phyloP scores from a whole-genome alignment of 768 basidiomycete species.

The Cystobasidium ongulense region DNA sequence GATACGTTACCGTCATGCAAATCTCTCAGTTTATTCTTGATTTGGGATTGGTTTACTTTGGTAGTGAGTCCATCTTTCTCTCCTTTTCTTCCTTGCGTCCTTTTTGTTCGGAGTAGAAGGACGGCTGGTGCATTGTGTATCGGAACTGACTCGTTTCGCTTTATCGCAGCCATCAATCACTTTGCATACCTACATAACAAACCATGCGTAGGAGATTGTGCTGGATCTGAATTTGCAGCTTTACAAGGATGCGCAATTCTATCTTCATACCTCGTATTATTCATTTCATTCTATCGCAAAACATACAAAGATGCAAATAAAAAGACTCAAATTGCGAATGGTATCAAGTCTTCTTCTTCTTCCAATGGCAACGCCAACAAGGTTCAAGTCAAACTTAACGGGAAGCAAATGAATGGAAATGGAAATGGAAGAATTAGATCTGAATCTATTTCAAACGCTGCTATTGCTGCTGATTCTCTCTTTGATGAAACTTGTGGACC shows the following conservation, averaged over 20 bases:
- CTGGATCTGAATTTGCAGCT: conserved; percentile 80
- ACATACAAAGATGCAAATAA: conserved; percentile 19
- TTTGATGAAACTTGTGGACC: conserved; percentile 28
- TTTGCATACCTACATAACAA: conserved; percentile 59
- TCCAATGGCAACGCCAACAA: neutral
- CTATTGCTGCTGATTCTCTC: neutral
- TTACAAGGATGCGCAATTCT: conserved; percentile 79
- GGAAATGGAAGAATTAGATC: neutral
- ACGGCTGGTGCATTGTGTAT: neutral
- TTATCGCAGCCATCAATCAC: conserved; percentile 61
- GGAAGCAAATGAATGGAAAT: neutral
- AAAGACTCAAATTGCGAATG: neutral
- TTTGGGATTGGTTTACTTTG: conserved; percentile 82
- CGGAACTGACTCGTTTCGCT: neutral
- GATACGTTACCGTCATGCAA: conserved; percentile 92
- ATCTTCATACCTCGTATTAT: conserved; percentile 81
- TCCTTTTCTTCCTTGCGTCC: conserved; percentile 35
- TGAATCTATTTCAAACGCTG: conserved; percentile 1
- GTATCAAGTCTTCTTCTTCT: neutral
- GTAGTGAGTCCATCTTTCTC: conserved; percentile 58
- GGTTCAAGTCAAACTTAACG: neutral
- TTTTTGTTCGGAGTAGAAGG: conserved; percentile 18
- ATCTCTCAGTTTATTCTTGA: conserved; percentile 93
- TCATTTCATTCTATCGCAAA: conserved; percentile 55
- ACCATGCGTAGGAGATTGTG: conserved; percentile 73